A percentile compares a stretch with the other conserved stretches of the same genome.
These are phyloP conservation scores for Scedosporium apiospermum DNA, from an alignment of 2,329 filamentous ascomycete genomes.

Conservation along the genomic window DNA sequence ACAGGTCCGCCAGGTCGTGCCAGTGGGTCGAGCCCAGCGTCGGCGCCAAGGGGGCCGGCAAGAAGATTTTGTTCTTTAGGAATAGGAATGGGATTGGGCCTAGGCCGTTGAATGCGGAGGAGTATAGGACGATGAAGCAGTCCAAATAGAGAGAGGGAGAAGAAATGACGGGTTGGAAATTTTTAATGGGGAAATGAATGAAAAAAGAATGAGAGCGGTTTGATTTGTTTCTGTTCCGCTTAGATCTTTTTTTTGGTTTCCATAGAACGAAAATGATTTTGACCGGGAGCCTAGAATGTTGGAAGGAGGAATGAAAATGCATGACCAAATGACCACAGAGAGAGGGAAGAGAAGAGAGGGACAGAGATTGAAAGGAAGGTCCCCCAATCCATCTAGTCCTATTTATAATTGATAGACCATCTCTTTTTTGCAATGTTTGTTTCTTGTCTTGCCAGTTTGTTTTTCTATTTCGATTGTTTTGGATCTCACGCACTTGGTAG, in stretches of 20 bases:
- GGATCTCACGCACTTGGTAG: too few relatives aligned
- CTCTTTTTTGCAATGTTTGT: too few relatives aligned
- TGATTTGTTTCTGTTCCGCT: too few relatives aligned
- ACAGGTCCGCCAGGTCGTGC: conserved; percentile 73
- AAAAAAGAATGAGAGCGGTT: not conserved
- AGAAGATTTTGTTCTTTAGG: conserved; percentile 87
- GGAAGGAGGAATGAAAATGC: not conserved
- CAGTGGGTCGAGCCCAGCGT: conserved; percentile 95
- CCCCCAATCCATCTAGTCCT: too few relatives aligned
- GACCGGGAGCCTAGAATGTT: not conserved
- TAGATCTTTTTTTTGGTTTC: too few relatives aligned
- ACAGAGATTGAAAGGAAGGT: too few relatives aligned
- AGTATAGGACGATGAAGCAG: not conserved
- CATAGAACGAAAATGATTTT: too few relatives aligned
- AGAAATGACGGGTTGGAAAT: not conserved
- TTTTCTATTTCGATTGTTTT: too few relatives aligned
- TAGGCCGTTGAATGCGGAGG: conserved; percentile 16
- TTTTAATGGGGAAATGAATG: not conserved
- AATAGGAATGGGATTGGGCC: conserved; percentile 83
- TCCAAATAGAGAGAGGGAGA: not conserved
- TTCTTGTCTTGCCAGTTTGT: too few relatives aligned
- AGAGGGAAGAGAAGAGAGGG: not conserved
- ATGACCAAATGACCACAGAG: not conserved
- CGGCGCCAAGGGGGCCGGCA: conserved; percentile 68
- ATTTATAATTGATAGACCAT: too few relatives aligned